A percentile compares a stretch with the other conserved stretches of the same genome.
Conservation (phyloP, 2,329 filamentous ascomycete genomes). For the Alternaria atra region DNA sequence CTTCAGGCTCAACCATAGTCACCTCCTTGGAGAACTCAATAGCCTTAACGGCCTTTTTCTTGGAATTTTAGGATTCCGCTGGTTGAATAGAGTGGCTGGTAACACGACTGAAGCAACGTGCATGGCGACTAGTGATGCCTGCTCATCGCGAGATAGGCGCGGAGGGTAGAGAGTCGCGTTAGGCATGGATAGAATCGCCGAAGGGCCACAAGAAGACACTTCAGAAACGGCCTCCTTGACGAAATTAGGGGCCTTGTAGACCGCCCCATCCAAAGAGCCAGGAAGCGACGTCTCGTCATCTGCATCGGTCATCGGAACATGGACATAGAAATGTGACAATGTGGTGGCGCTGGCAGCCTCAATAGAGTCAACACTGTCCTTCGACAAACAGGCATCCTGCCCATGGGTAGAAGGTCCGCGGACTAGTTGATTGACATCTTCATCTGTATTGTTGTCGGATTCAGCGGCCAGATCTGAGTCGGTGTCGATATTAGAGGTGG, state of each 20-base stretch:
- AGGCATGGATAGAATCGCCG: neutral
- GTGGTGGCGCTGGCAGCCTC: neutral
- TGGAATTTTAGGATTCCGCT: neutral
- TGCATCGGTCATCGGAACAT: neutral
- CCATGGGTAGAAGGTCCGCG: neutral
- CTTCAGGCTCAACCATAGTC: neutral
- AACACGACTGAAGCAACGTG: neutral
- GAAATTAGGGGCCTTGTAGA: neutral
- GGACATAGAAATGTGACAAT: neutral
- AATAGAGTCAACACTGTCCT: fast-evolving
- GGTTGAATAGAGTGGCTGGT: neutral
- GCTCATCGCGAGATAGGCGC: neutral
- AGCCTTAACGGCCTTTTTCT: neutral
- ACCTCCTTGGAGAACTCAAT: neutral
- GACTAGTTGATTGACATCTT: neutral
- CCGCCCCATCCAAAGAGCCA: neutral
- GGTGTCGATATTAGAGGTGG: neutral
- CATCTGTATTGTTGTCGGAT: neutral
- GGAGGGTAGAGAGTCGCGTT: neutral
- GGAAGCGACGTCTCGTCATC: neutral
- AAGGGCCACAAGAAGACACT: neutral
- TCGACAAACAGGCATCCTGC: neutral
- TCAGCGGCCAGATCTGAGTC: neutral
- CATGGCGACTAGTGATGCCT: neutral
- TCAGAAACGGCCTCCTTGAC: fast-evolving